A percentile compares a stretch with the other conserved stretches of the same genome.
Conservation (phyloP, 2,329 filamentous ascomycete genomes). For the Lasiodiplodia sp. region DNA sequence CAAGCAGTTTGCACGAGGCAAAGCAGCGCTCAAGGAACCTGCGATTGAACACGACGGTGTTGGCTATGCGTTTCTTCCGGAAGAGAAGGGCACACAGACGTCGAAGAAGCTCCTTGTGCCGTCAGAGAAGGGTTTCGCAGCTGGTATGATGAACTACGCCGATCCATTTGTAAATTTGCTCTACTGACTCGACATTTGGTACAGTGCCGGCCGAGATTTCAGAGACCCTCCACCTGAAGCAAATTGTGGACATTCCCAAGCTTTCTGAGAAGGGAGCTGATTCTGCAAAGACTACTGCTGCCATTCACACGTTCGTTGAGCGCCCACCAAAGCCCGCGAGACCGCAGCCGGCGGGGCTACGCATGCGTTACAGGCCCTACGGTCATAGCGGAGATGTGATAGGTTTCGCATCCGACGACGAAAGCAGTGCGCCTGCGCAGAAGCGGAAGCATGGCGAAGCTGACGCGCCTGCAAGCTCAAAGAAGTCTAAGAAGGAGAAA, state of each 20-base stretch:
- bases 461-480: slow-evolving; percentile 42
- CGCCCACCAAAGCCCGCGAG: slow-evolving; percentile 62
- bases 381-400: slow-evolving; percentile 60
- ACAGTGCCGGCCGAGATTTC: slow-evolving; percentile 52
- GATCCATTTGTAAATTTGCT: not conserved
- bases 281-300: slow-evolving; percentile 48
- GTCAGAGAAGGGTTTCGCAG: slow-evolving; percentile 62
- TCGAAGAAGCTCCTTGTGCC: slow-evolving; percentile 69
- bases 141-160: slow-evolving; percentile 53
- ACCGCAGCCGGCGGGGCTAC: slow-evolving; percentile 72
- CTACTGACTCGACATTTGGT: slow-evolving; percentile 25
- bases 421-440: slow-evolving; percentile 46
- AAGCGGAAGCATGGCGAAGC: slow-evolving; percentile 50
- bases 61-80: slow-evolving; percentile 67
- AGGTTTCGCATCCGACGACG: slow-evolving; percentile 51
- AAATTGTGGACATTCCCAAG: slow-evolving; percentile 63
- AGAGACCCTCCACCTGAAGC: slow-evolving; percentile 70
- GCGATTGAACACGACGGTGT: slow-evolving; percentile 70
- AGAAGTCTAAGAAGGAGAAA: slow-evolving; percentile 35
- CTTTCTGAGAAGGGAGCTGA: slow-evolving; percentile 51
- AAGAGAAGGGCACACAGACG: slow-evolving; percentile 57
- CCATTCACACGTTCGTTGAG: slow-evolving; percentile 52
- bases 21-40: slow-evolving; percentile 59
- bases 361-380: slow-evolving; percentile 71
- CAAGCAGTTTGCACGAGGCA: slow-evolving; percentile 69